Conservation (phyloP, 345 rosid genomes). For the Citrus hindsii region DNA sequence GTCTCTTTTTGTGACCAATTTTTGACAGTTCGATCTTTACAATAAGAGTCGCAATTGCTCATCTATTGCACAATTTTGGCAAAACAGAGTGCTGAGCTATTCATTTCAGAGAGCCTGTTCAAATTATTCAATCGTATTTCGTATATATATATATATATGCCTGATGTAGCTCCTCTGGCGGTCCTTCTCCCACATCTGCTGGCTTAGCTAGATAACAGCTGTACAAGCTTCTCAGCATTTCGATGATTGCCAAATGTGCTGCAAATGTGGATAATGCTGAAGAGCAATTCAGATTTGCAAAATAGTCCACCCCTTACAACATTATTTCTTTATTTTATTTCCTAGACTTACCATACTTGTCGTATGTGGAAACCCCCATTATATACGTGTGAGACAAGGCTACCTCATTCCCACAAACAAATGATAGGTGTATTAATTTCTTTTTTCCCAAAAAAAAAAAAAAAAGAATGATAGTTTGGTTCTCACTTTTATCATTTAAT, state of each 20-base stretch:
- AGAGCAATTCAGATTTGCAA: neutral
- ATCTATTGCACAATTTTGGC: neutral
- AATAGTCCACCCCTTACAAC: neutral
- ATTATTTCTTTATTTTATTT: neutral
- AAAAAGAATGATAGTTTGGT: neutral
- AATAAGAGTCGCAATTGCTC: neutral
- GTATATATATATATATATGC: too few species aligned
- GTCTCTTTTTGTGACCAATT: neutral
- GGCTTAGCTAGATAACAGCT: neutral
- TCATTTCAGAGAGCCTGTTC: neutral
- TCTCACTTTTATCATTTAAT: neutral
- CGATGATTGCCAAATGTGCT: neutral
- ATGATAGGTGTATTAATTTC: too few species aligned
- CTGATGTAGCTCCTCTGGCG: too few species aligned
- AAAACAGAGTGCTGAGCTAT: neutral
- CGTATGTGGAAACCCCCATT: neutral
- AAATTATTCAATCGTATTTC: too few species aligned
- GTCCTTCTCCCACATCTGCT: neutral
- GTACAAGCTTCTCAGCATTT: neutral
- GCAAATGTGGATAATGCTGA: neutral
- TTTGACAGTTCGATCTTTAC: neutral
- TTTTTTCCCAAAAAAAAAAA: too few species aligned
- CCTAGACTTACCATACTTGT: neutral
- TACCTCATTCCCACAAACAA: neutral
- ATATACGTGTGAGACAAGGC: neutral